phyloP scores from a whole-genome alignment of 2,329 filamentous ascomycete species.

The Aureobasidium sp. region DNA sequence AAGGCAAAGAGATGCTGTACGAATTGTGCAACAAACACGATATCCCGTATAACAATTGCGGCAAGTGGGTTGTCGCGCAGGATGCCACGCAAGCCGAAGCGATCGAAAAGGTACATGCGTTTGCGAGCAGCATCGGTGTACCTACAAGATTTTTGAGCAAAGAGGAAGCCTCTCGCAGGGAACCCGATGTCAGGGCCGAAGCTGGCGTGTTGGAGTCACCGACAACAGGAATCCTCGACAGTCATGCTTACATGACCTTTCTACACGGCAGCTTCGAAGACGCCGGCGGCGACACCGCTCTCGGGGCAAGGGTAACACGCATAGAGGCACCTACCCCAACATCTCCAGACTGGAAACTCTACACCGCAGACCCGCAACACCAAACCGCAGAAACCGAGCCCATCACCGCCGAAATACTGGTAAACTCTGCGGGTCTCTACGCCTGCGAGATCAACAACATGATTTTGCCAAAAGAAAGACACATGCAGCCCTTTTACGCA shows the following conservation, averaged over 20 bases:
- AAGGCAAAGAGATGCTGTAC: slow-evolving; percentile 72
- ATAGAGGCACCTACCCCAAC: slow-evolving; percentile 54
- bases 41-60: slow-evolving; percentile 67
- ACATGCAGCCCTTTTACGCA: slow-evolving; percentile 65
- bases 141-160: slow-evolving; percentile 63
- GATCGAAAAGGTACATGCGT: slow-evolving; percentile 50
- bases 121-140: slow-evolving; percentile 51
- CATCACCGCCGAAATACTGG: slow-evolving; percentile 67
- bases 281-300: slow-evolving; percentile 64
- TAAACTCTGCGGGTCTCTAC: slow-evolving; percentile 81
- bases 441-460: slow-evolving; percentile 75
- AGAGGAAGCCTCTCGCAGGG: slow-evolving; percentile 55
- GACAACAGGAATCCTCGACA: slow-evolving; percentile 85
- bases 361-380: slow-evolving; percentile 29
- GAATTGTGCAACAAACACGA: slow-evolving; percentile 59
- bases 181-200: slow-evolving; percentile 68
- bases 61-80: slow-evolving; percentile 96
- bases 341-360: slow-evolving; percentile 62
- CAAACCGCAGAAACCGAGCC: slow-evolving; percentile 19
- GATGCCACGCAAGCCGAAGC: slow-evolving; percentile 61
- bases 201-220: slow-evolving; percentile 74
- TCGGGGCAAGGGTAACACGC: slow-evolving; percentile 57
- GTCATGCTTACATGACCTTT: slow-evolving; percentile 74
- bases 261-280: slow-evolving; percentile 73
- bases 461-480: slow-evolving; percentile 55